Base-by-base conservation (phyloP, 371 early-diverging fungal genomes). In the Entomophthora muscae region DNA sequence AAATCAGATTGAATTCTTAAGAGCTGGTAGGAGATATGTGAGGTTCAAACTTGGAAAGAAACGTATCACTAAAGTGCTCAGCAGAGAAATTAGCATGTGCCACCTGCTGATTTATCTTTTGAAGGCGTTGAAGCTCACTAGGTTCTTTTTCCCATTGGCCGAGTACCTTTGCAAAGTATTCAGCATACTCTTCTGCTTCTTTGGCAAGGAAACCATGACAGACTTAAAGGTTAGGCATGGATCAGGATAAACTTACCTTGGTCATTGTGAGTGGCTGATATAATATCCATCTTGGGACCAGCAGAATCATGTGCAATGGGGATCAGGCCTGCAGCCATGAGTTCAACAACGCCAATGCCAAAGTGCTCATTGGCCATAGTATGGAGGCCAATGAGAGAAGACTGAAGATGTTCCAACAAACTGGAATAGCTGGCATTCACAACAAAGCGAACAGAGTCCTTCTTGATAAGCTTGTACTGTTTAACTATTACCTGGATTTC, bases 361-460 rank as follows among this genome's bases (percentile, higher is more conserved):
- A 98, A 98, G 70, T 98, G 98, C 69, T 98, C 98, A 67, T 95
- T 86, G 73, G 79, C 76, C 98, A 98, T 98, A 17, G 96, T 89
- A 69, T 95, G 95, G 23, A 98, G 59, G 0, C 95, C 98, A 42
- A 95, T 73, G 17, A 94, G 29, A 5, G 27, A 52, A 28, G 7
- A 10, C 28, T 62, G 26, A 7, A 62, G 67, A 66, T 80, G 76
- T 0, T 70, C 69, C 12, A 77, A 73, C 0, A 42, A 17, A 10
- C 17, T 17, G 95, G 76, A 2, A 72, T 84, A 92, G 0, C 86
- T 66, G 1, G 89, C 93, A 72, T 97, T 95, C 32, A 84, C 71
- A n/a, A 87, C 75, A 68, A 97, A 82, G 23, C 75, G 71, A 7
- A 93, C 90, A 71, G 78, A 73, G 17, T 89, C 83, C 77, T 86